Percentiles rank a stretch among this genome's conserved stretches.
Evolutionary conservation across 768 basidiomycete species (phyloP).

Genomic region (Termitomyces sp.): DNA sequence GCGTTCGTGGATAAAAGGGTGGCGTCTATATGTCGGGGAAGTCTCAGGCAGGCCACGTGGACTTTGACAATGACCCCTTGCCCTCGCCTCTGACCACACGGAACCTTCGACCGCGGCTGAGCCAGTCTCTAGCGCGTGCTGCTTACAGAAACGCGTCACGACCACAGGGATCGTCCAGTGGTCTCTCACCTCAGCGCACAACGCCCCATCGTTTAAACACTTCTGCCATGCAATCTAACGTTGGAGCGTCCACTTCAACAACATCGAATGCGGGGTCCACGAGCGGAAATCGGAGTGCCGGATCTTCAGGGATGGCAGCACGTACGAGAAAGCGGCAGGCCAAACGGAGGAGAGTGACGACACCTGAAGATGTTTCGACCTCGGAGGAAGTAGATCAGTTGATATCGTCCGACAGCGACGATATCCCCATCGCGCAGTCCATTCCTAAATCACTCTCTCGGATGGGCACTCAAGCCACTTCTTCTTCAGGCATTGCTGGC

Average conservation of each 20-base stretch:
- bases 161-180: not conserved
- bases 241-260: slow-evolving; percentile 7
- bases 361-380: not conserved
- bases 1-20: slow-evolving; percentile 6
- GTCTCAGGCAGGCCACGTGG: slow-evolving; percentile 18
- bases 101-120: slow-evolving; percentile 14
- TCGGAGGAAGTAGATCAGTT: slow-evolving; percentile 18
- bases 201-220: not conserved
- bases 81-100: slow-evolving; percentile 16
- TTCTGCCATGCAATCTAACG: slow-evolving; percentile 10
- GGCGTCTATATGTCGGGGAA: slow-evolving; percentile 11
- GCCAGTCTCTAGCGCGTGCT: slow-evolving; percentile 1
- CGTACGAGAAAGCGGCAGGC: not conserved
- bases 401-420: slow-evolving; percentile 7
- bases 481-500: not conserved
- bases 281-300: not conserved
- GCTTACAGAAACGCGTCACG: slow-evolving; percentile 5
- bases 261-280: slow-evolving; percentile 5
- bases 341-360: not conserved
- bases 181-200: not conserved
- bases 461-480: not conserved
- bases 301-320: not conserved
- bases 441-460: not conserved
- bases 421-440: slow-evolving; percentile 2
- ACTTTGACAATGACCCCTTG: slow-evolving; percentile 12